Conservation (phyloP, 805 yeast species). For the Zygoascus flipseniorum region DNA sequence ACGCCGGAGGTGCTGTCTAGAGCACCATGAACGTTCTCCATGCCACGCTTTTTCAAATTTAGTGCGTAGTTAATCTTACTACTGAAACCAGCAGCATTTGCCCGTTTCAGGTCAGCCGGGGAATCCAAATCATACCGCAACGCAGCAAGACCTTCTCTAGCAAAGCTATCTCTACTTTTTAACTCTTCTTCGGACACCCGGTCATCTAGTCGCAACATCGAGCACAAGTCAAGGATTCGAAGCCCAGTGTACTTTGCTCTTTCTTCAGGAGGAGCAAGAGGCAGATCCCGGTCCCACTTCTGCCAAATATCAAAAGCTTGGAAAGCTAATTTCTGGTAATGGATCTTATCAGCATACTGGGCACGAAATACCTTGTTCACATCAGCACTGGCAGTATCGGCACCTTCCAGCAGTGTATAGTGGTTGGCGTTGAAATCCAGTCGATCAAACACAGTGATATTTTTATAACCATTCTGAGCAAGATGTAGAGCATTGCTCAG, state of each 20-base stretch:
- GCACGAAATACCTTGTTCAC: slow-evolving; percentile 8
- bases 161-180: neutral
- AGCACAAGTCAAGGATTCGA: neutral
- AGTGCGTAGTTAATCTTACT: slow-evolving; percentile 3
- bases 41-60: neutral
- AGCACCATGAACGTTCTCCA: slow-evolving; percentile 1
- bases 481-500: slow-evolving; percentile 8
- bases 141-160: slow-evolving; percentile 1
- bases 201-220: slow-evolving; percentile 2
- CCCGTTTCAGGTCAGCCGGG: slow-evolving; percentile 2
- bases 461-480: slow-evolving; percentile 3
- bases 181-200: neutral
- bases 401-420: slow-evolving; percentile 4
- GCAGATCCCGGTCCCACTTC: slow-evolving; percentile 2
- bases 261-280: slow-evolving; percentile 1
- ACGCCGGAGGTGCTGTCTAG: slow-evolving; percentile 6
- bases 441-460: slow-evolving; percentile 7
- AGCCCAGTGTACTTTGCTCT: neutral
- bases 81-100: slow-evolving; percentile 1
- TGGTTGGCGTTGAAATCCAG: neutral
- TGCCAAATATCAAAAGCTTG: slow-evolving; percentile 5
- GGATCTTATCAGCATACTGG: slow-evolving; percentile 7
- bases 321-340: slow-evolving; percentile 8
- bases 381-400: slow-evolving; percentile 9
- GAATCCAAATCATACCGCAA: neutral